Percentiles rank a stretch among this genome's conserved stretches.
These are phyloP conservation scores for Alloteropsis semialata DNA, from an alignment of 176 grass and related monocot species.

Conservation along the genomic window DNA sequence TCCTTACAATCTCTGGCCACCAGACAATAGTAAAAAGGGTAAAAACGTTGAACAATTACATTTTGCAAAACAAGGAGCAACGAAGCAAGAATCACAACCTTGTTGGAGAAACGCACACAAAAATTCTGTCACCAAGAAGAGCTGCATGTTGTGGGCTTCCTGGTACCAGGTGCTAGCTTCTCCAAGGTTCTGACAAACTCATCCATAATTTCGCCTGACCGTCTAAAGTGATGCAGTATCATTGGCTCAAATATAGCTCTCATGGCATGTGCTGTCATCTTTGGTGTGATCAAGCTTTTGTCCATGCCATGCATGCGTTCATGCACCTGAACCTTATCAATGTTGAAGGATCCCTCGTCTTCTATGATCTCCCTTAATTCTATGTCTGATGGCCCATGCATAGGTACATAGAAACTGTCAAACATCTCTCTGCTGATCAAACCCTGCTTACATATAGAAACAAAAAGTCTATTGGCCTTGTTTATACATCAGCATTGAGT, in stretches of 20 bases:
- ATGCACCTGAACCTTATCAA: background rate
- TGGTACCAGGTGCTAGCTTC: no score
- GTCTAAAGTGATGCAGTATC: background rate
- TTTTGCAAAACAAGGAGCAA: no score
- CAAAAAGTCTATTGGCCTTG: background rate
- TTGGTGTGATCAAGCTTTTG: background rate
- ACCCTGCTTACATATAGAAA: background rate
- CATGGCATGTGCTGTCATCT: background rate
- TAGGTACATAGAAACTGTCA: constrained; percentile 23
- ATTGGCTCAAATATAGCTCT: constrained; percentile 8
- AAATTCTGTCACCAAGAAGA: no score
- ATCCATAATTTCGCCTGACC: background rate
- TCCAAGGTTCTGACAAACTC: background rate
- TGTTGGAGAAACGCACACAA: no score
- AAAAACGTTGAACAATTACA: no score
- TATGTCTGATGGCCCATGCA: background rate
- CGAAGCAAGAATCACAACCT: no score
- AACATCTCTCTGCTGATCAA: background rate
- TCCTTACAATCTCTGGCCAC: no score
- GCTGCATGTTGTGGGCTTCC: no score
- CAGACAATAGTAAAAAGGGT: no score
- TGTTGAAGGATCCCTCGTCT: constrained; percentile 6
- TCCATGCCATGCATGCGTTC: background rate
- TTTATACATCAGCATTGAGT: no score
- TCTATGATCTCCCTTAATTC: constrained; percentile 12